Conservation (phyloP, 2,329 filamentous ascomycete species). For the Didymella pomorum region DNA sequence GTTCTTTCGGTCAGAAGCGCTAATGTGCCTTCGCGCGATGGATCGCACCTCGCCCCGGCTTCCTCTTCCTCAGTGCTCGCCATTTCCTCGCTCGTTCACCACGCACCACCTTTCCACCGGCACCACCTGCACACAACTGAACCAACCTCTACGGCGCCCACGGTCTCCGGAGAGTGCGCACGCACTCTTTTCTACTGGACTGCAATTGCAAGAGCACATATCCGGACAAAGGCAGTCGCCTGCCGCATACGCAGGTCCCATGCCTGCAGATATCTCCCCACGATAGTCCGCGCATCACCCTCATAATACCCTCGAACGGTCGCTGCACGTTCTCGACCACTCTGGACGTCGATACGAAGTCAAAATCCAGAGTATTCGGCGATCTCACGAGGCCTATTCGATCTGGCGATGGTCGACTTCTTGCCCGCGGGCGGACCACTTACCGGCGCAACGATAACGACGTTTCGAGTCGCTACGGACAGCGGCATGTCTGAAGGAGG, state of each 20-base stretch:
- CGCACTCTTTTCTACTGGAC: constrained; percentile 5
- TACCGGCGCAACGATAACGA: constrained; percentile 47
- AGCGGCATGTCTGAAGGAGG: constrained; percentile 33
- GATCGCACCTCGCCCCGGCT: constrained; percentile 20
- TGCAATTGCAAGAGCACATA: constrained; percentile 15
- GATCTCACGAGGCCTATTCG: constrained; percentile 36
- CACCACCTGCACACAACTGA: constrained; percentile 18
- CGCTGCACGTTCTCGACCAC: constrained; percentile 4
- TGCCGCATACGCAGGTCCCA: constrained; percentile 38
- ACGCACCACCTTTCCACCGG: constrained; percentile 4
- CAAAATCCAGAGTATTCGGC: constrained; percentile 8
- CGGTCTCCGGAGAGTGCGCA: neutral
- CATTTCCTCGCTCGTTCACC: constrained; percentile 16
- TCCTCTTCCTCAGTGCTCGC: constrained; percentile 18
- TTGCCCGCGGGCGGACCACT: constrained; percentile 43
- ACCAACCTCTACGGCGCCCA: constrained; percentile 2
- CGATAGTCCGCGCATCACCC: constrained; percentile 40
- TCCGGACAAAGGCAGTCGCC: constrained; percentile 29
- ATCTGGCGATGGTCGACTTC: constrained; percentile 48
- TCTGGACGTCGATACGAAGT: constrained; percentile 21
- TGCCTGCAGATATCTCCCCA: constrained; percentile 43
- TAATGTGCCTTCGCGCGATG: constrained; percentile 16
- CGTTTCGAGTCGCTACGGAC: constrained; percentile 49
- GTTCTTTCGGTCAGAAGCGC: constrained; percentile 18
- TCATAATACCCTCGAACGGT: constrained; percentile 16